A percentile compares a stretch with the other conserved stretches of the same genome.
Conservation (phyloP, 331 rosid species). For the Malus hybrid region DNA sequence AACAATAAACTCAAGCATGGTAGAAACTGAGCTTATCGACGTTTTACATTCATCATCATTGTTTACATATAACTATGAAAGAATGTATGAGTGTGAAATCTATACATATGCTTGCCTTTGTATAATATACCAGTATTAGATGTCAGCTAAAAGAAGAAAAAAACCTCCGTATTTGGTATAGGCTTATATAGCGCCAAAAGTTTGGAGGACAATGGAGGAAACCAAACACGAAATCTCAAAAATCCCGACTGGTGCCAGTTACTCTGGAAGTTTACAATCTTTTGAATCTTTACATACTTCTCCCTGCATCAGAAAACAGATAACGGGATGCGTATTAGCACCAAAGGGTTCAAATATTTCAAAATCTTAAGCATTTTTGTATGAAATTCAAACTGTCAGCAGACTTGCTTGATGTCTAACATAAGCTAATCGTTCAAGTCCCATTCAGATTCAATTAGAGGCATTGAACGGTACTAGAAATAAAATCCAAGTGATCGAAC, state of each 20-base stretch:
- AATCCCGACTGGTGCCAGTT: neutral
- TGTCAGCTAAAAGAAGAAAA: neutral
- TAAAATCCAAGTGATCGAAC: neutral
- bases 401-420: neutral
- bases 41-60: neutral
- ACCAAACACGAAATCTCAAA: neutral
- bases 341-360: neutral
- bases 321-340: neutral
- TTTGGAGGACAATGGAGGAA: neutral
- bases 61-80: neutral
- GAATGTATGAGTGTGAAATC: neutral
- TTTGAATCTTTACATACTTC: constrained; percentile 53
- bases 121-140: neutral
- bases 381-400: neutral
- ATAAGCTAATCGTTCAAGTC: neutral
- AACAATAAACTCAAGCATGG: neutral
- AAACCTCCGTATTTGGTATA: neutral
- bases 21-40: neutral
- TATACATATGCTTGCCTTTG: neutral
- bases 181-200: constrained; percentile 17
- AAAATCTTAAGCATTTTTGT: neutral
- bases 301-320: constrained; percentile 32
- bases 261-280: constrained; percentile 39
- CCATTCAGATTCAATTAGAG: neutral
- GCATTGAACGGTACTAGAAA: neutral